Evolutionary conservation across 805 yeast genomes (phyloP).

Genomic region (Zygotorulaspora sp.): DNA sequence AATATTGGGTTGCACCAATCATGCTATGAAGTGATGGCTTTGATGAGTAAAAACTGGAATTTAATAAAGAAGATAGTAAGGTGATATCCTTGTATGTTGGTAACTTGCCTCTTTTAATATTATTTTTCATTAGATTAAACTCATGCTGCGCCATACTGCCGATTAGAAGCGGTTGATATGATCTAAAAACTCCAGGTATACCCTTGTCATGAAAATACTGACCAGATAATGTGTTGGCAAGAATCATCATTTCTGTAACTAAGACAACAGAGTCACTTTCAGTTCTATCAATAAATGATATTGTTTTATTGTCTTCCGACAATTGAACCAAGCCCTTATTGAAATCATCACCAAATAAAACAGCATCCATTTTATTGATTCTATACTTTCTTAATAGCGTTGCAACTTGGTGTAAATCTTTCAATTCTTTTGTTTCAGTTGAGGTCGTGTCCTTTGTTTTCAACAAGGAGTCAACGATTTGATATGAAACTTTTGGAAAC

Average conservation of each 20-base stretch:
- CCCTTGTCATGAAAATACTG: constrained; percentile 39
- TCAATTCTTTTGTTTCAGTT: constrained; percentile 35
- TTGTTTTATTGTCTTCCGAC: constrained; percentile 10
- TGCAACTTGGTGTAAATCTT: constrained; percentile 31
- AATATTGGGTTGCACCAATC: constrained; percentile 57
- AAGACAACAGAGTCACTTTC: constrained; percentile 51
- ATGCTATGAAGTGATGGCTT: constrained; percentile 51
- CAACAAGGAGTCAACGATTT: constrained; percentile 53
- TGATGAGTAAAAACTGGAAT: constrained; percentile 49
- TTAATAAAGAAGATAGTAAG: constrained; percentile 43
- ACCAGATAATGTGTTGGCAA: constrained; percentile 64
- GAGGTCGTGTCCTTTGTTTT: constrained; percentile 19
- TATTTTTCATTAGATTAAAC: constrained; percentile 23
- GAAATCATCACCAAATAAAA: constrained; percentile 38
- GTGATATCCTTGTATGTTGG: constrained; percentile 41
- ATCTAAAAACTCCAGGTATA: constrained; percentile 46
- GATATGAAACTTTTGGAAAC: constrained; percentile 57
- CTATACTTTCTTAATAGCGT: constrained; percentile 29
- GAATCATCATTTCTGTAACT: constrained; percentile 82
- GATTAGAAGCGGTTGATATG: constrained; percentile 35
- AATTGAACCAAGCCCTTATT: constrained; percentile 26
- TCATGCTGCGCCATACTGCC: constrained; percentile 27
- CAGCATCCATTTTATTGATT: constrained; percentile 37
- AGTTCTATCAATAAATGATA: constrained; percentile 24
- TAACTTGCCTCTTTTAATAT: constrained; percentile 17